A percentile compares a stretch with the other conserved stretches of the same genome.
Evolutionary conservation across 371 early-diverging fungal species (phyloP).

Genomic region (Parasitella parasitica): DNA sequence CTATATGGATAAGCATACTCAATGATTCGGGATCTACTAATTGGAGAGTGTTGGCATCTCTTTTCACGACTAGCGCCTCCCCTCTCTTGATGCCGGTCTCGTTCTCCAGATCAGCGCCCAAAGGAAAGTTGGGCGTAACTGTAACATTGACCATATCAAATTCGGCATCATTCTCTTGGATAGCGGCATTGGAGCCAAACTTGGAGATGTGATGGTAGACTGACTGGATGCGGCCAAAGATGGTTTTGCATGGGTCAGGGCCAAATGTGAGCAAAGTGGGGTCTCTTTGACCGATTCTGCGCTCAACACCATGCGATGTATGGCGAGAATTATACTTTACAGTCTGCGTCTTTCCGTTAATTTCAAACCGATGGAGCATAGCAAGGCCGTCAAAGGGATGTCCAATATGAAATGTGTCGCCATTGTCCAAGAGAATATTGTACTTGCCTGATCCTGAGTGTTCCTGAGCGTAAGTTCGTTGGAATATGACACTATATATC

Average conservation of each 20-base stretch:
- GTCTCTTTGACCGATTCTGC: constrained; percentile 35
- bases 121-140: constrained; percentile 64
- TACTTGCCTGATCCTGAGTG: constrained; percentile 44
- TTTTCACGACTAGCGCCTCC: constrained; percentile 44
- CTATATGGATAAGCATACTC: constrained; percentile 25
- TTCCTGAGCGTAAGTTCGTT: not conserved
- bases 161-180: constrained; percentile 45
- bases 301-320: constrained; percentile 46
- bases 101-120: constrained; percentile 32
- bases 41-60: constrained; percentile 64
- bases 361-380: constrained; percentile 53
- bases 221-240: constrained; percentile 50
- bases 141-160: constrained; percentile 63
- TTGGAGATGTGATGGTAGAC: constrained; percentile 44
- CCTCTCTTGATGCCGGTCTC: constrained; percentile 40
- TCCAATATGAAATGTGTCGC: constrained; percentile 53
- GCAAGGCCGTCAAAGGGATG: constrained; percentile 69
- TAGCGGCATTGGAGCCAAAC: constrained; percentile 25
- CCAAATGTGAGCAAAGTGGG: constrained; percentile 51
- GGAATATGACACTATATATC: too few species aligned
- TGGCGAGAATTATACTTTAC: constrained; percentile 43
- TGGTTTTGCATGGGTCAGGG: constrained; percentile 63
- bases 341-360: constrained; percentile 30
- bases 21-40: constrained; percentile 51
- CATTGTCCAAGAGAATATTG: constrained; percentile 41